Base-by-base conservation (phyloP, 2,329 filamentous ascomycete species). In the Trichoderma sp. region DNA sequence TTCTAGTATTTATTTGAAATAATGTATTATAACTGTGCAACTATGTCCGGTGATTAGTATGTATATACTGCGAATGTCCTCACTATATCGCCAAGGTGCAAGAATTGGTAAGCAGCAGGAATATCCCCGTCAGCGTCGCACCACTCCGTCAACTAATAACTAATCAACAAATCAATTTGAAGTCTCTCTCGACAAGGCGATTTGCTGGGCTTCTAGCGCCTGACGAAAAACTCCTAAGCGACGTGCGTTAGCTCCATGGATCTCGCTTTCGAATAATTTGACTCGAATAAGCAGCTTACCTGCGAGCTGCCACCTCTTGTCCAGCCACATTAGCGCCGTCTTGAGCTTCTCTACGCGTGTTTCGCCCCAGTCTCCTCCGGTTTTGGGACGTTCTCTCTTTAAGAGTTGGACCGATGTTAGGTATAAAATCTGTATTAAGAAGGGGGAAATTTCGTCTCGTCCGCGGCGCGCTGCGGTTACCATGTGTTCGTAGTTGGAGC, bases 221-320 rank as follows among this genome's bases (percentile, higher is more conserved):
- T 72, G 68, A 14, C 31, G 38, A 27, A 72, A 64, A 1, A 63
- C 68, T 8, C 71, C 71, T 73, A 29, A 24, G 3, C 3, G 5
- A 21, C 4, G 21, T 21, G 12, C 60, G n/a, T 64, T 27, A 65
- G 59, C 16, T 27, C 6, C 16, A n/a, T 41, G 38, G 38, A 18
- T 64, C 29, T 38, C 16, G 2, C 16, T n/a, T 8, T 69, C 53
- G 24, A 59, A 29, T 45, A 9, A 33, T 35, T 53, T 31, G 18
- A 12, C 6, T 24, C 14, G 2, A 14, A 21, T 56, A 18, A 29
- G 18, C 9, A n/a, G 38, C 60, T 56, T 50, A 73, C 71, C 60
- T 29, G 71, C 60, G 9, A 64, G 71, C 41, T 73, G 63, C 41
- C 71, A 73, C 9, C 60, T 65, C 60, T 64, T 73, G 31, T 72